A percentile compares a stretch with the other conserved stretches of the same genome.
Evolutionary conservation across 2,329 filamentous ascomycete genomes (phyloP).

Genomic region (Escovopsis sp.): DNA sequence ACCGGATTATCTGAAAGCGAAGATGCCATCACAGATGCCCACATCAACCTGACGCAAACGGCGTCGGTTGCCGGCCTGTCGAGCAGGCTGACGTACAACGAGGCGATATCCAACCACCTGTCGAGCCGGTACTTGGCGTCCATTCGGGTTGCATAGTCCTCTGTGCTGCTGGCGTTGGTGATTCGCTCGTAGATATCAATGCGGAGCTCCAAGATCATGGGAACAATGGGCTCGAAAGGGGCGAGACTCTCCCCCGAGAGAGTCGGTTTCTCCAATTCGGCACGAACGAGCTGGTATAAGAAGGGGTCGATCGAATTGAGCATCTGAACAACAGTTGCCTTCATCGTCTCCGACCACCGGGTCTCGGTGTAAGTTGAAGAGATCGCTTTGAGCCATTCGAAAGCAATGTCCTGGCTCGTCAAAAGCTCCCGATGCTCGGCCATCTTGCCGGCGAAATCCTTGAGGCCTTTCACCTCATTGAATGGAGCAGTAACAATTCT

Average conservation of each 20-base stretch:
- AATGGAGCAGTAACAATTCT: constrained; percentile 32
- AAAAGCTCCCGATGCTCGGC: constrained; percentile 31
- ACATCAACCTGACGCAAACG: constrained; percentile 38
- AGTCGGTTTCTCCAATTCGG: constrained; percentile 23
- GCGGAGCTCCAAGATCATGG: constrained; percentile 48
- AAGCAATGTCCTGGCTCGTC: constrained; percentile 41
- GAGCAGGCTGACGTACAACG: constrained; percentile 26
- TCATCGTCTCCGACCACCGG: constrained; percentile 45
- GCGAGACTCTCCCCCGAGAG: constrained; percentile 13
- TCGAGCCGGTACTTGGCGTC: constrained; percentile 35
- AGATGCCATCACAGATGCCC: constrained; percentile 40
- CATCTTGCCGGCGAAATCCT: constrained; percentile 33
- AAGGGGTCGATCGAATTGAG: constrained; percentile 37
- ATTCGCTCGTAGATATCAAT: constrained; percentile 46
- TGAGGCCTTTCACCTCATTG: constrained; percentile 37
- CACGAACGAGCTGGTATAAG: constrained; percentile 31
- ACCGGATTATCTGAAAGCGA: constrained; percentile 37
- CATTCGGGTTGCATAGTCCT: constrained; percentile 31
- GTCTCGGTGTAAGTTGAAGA: constrained; percentile 35
- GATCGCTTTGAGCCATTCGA: constrained; percentile 40
- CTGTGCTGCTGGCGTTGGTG: constrained; percentile 40
- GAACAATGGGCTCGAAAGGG: constrained; percentile 29
- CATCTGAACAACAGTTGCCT: constrained; percentile 41
- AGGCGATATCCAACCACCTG: constrained; percentile 37
- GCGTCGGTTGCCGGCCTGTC: constrained; percentile 20